Conservation (phyloP, 805 yeast genomes). For the Lachancea cidri region DNA sequence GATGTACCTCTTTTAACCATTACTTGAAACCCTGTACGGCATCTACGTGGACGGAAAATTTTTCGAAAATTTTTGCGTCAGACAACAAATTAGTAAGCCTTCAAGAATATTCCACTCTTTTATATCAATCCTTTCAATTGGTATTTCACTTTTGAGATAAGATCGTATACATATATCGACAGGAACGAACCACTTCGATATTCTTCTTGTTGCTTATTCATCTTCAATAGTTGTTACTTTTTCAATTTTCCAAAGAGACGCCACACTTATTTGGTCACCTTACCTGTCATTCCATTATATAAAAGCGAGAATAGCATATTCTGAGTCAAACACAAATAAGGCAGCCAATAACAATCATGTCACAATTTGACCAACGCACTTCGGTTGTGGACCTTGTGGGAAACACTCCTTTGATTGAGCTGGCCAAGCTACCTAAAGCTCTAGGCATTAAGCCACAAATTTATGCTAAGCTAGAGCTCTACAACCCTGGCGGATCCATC, state of each 20-base stretch:
- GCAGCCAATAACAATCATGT: neutral
- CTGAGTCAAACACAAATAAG: neutral
- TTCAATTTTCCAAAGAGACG: neutral
- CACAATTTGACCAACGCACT: slow-evolving; percentile 8
- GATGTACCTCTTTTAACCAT: too few relatives aligned
- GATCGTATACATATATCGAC: too few relatives aligned
- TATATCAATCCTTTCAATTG: too few relatives aligned
- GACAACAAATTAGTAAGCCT: too few relatives aligned
- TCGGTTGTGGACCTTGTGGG: slow-evolving; percentile 70
- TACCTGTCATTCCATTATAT: neutral
- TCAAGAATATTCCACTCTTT: too few relatives aligned
- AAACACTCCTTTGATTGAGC: slow-evolving; percentile 72
- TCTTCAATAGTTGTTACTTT: neutral
- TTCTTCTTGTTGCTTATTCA: neutral
- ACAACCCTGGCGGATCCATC: slow-evolving; percentile 88
- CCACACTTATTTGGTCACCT: neutral
- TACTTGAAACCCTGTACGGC: too few relatives aligned
- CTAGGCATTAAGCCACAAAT: slow-evolving; percentile 67
- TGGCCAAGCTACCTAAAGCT: slow-evolving; percentile 72
- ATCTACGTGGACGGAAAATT: too few relatives aligned
- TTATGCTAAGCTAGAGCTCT: slow-evolving; percentile 72
- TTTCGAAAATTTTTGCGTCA: too few relatives aligned
- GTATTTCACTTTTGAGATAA: too few relatives aligned
- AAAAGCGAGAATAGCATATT: neutral
- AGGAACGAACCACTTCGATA: neutral